These are phyloP conservation scores for Fusarium sp. DNA, from an alignment of 2,329 filamentous ascomycete genomes.

Conservation along the genomic window DNA sequence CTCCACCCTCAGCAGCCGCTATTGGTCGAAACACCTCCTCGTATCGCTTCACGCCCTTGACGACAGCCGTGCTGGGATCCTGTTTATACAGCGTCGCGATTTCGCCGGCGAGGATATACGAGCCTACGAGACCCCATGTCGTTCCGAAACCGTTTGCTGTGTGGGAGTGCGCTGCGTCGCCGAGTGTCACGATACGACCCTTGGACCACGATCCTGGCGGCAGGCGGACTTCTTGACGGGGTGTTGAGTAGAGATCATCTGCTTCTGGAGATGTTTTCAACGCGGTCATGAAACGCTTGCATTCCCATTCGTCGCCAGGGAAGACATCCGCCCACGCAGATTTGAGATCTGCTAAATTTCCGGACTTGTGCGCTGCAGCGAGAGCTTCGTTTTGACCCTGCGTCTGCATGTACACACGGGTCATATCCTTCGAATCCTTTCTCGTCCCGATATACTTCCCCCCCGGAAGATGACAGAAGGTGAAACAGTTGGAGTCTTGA, in stretches of 20 bases:
- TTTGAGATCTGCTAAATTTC: slow-evolving; percentile 9
- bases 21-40: slow-evolving; percentile 20
- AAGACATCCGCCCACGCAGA: slow-evolving; percentile 1
- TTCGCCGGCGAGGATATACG: slow-evolving; percentile 12
- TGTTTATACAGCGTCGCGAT: slow-evolving; percentile 9
- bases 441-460: slow-evolving; percentile 4
- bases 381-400: neutral
- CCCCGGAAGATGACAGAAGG: slow-evolving; percentile 3
- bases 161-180: slow-evolving; percentile 16
- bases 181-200: slow-evolving; percentile 10
- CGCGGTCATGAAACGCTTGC: slow-evolving; percentile 1
- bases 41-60: slow-evolving; percentile 19
- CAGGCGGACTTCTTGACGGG: slow-evolving; percentile 6
- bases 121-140: slow-evolving; percentile 14
- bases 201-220: slow-evolving; percentile 10
- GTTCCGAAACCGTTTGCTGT: slow-evolving; percentile 17
- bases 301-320: neutral
- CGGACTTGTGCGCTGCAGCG: slow-evolving; percentile 7
- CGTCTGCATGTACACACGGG: slow-evolving; percentile 9
- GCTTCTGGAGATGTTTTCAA: slow-evolving; percentile 6
- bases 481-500: slow-evolving; percentile 1
- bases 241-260: slow-evolving; percentile 14
- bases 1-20: neutral
- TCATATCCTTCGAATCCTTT: neutral
- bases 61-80: slow-evolving; percentile 7